Base-by-base conservation (phyloP, 768 basidiomycete genomes). In the Trametes gibbosa region DNA sequence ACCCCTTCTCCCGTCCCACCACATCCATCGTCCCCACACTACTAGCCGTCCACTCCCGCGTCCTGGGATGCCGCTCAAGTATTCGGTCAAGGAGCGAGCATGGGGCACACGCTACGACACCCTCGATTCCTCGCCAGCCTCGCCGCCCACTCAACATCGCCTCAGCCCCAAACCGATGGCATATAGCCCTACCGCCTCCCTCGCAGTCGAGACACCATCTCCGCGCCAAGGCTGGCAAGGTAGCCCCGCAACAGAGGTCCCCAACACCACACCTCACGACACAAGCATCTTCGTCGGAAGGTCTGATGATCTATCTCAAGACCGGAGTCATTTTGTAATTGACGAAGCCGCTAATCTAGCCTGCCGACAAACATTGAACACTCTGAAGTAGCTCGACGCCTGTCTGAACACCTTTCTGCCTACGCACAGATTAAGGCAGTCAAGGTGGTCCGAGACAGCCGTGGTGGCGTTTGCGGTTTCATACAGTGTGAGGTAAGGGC, bases 251-350 rank as follows among this genome's bases (percentile, higher is more conserved):
- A 6, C 29, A n/a, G 16, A 10, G 35, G 23, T 32, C 2, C 16
- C 27, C 16, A 43, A 46, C 24, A 14, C 58, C 3, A 14, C 23
- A 9, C 80, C 83, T 55, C 87, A 90, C 69, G 86, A 92, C 63
- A 84, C 89, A 40, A 91, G 89, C 66, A 80, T 93, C 65, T 93
- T 93, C 71, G 86, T 92, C 59, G 91, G 92, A 71, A 91, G 90
- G 90, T 89, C 66, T 5, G n/a, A 45, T 17, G 17, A 46, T 50
- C 17, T 32, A 16, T 9, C 24, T 32, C 48, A 37, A 45, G 2
- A 21, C 1, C 12, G 12, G 43, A 6, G 43, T 9, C 6, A n/a
- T 23, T 24, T 9, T 24, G 43, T 1, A 24, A 24, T 45, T 59
- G 47, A 50, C 46, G 45, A 47, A 45, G 19, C 41, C 56, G 12